Conservation (phyloP, 768 basidiomycete genomes). For the Leccinum arenicola region DNA sequence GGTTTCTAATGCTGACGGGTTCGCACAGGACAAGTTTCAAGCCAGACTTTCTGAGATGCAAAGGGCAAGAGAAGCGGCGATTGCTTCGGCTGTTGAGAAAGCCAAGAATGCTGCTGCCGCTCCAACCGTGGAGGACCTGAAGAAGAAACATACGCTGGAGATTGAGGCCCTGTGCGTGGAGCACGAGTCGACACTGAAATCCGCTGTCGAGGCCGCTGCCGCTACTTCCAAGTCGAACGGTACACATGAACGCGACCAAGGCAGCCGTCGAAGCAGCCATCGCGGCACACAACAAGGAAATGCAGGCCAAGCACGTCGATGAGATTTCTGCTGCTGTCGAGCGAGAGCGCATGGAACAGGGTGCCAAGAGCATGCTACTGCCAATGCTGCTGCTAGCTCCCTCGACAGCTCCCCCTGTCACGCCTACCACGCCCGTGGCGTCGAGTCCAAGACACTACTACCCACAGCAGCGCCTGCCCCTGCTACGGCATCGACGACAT, state of each 20-base stretch:
- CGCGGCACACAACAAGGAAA: conserved; percentile 45
- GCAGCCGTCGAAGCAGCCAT: conserved; percentile 51
- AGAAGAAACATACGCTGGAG: too few species aligned
- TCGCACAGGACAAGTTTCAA: conserved; percentile 61
- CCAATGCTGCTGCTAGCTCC: conserved; percentile 8
- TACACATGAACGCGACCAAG: conserved; percentile 35
- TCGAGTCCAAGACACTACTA: conserved; percentile 17
- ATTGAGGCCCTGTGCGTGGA: too few species aligned
- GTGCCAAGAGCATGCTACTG: conserved; percentile 45
- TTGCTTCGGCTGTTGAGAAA: conserved; percentile 59
- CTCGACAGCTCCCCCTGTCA: conserved; percentile 18
- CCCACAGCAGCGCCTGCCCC: conserved; percentile 11
- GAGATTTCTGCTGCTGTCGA: conserved; percentile 68
- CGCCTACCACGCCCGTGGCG: conserved; percentile 30
- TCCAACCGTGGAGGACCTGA: too few species aligned
- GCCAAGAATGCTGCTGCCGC: too few species aligned
- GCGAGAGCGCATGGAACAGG: conserved; percentile 62
- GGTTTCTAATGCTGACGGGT: conserved; percentile 4
- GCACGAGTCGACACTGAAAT: too few species aligned
- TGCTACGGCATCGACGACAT: conserved; percentile 12
- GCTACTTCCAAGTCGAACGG: too few species aligned
- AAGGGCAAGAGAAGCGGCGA: conserved; percentile 49
- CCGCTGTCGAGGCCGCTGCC: too few species aligned
- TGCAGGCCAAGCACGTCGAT: conserved; percentile 46
- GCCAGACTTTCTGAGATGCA: conserved; percentile 49